Evolutionary conservation across 495 filamentous ascomycete species (phyloP).

Genomic region (Penicillium steckii): DNA sequence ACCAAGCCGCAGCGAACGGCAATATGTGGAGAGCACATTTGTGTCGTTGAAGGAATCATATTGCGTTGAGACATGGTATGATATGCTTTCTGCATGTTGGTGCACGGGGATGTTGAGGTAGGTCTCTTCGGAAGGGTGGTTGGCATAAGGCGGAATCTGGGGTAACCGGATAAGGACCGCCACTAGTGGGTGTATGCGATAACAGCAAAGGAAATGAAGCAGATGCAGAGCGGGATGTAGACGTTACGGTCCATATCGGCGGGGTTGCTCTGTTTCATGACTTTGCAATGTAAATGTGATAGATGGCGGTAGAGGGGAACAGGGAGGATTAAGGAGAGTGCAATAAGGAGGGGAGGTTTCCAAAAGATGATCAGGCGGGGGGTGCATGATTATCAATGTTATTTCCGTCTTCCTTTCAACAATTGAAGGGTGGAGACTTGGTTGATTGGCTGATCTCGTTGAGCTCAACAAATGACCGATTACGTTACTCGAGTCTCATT

Average conservation of each 20-base stretch:
- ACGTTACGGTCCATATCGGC: conserved; percentile 39
- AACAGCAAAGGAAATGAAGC: conserved; percentile 44
- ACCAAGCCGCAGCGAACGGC: background rate
- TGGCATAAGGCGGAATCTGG: background rate
- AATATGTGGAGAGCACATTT: background rate
- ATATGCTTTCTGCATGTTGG: background rate
- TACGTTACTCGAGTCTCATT: conserved; percentile 1
- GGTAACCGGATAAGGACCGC: conserved; percentile 7
- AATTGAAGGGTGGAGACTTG: background rate
- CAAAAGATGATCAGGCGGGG: too few species aligned
- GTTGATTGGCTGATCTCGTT: conserved; percentile 13
- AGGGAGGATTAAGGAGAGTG: background rate
- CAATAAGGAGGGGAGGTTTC: conserved; percentile 1
- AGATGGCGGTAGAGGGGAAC: background rate
- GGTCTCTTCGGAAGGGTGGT: background rate
- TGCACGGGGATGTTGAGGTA: background rate
- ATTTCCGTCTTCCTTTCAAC: background rate
- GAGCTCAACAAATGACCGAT: conserved; percentile 17
- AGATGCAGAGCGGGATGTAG: conserved; percentile 44
- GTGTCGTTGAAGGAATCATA: background rate
- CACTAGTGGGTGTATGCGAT: conserved; percentile 39
- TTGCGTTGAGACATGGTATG: background rate
- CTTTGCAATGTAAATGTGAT: background rate
- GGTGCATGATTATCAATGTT: background rate
- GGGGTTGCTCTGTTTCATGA: conserved; percentile 18